Evolutionary conservation across 2,329 filamentous ascomycete genomes (phyloP), one percentile per base, ranked within the genome.

Genomic region (Aspergillus pseudoglaucus): DNA sequence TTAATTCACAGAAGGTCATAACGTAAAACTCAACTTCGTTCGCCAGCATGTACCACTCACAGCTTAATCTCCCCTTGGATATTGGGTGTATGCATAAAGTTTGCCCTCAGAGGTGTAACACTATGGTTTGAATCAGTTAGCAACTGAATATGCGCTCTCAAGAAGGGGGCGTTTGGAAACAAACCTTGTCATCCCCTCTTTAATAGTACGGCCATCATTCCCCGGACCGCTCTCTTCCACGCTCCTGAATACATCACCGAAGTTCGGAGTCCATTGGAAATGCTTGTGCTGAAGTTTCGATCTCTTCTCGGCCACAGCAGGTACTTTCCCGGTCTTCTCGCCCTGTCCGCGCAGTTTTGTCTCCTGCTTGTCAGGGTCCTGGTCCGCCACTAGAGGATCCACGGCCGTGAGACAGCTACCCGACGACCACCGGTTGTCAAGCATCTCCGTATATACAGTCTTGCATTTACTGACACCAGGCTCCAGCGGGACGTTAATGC

Each of bases 241-340:
- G 56, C 87, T 90, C 63, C 86, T 81, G 67, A 89, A 89, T 2
- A 97, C 89, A 67, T 95, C 90, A 30, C 81, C 77, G 68, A 97
- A 93, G 53, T 81, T 82, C 2, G 91, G 93, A 42, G 87, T 83
- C 93, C 93, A 97, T 70, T 91, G 94, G 76, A 96, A 97, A 69
- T 94, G 87, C 66, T 87, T 88, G 68, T 95, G 88, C 47, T 75
- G 79, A 64, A 89, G 84, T 25, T 77, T 72, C 37, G 70, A 35
- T 58, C 65, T 59, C 55, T 55, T 64, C 64, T 41, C 62, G 48
- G 53, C 53, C 45, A 54, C 44, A 47, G 58, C 60, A 20, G 55
- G 55, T 10, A 56, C 59, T 50, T 55, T 49, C 42, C 60, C 59
- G 43, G 66, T 45, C 50, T 68, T 66, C 18, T 76, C 75, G 47